These are phyloP conservation scores for Fusarium sp. DNA, from an alignment of 2,329 filamentous ascomycete genomes.

Conservation along the genomic window DNA sequence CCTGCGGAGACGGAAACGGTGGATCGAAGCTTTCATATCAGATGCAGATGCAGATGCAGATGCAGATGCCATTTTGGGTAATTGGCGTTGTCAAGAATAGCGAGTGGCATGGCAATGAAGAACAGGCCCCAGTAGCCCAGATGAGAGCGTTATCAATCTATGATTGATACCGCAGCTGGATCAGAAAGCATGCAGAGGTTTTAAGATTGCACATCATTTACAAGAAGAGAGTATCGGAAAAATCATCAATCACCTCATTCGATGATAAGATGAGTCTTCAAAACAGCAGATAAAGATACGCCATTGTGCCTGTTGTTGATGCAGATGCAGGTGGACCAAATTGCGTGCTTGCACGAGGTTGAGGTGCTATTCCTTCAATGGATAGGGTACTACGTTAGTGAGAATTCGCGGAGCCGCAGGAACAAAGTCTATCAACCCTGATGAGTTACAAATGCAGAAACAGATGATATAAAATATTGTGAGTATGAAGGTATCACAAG, in stretches of 20 bases:
- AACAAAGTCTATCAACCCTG: not conserved
- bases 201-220: not conserved
- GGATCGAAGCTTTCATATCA: conserved; percentile 47
- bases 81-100: conserved; percentile 7
- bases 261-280: conserved; percentile 10
- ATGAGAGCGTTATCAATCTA: not conserved
- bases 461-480: not conserved
- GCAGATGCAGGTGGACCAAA: conserved; percentile 37
- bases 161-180: not conserved
- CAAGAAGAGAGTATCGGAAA: not conserved
- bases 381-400: conserved; percentile 5
- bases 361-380: conserved; percentile 5
- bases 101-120: conserved; percentile 19
- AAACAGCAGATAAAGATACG: conserved; percentile 13
- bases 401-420: conserved; percentile 4
- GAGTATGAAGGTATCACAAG: not conserved
- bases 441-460: not conserved
- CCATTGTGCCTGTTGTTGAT: conserved; percentile 32
- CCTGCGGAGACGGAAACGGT: conserved; percentile 45
- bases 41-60: conserved; percentile 46
- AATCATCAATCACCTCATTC: conserved; percentile 7
- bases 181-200: not conserved
- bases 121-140: conserved; percentile 6
- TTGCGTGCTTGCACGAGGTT: conserved; percentile 44
- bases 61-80: conserved; percentile 45